These are phyloP conservation scores for Vaucheria bursata DNA, from an alignment of 352 stramenopile genomes.

Conservation along the genomic window DNA sequence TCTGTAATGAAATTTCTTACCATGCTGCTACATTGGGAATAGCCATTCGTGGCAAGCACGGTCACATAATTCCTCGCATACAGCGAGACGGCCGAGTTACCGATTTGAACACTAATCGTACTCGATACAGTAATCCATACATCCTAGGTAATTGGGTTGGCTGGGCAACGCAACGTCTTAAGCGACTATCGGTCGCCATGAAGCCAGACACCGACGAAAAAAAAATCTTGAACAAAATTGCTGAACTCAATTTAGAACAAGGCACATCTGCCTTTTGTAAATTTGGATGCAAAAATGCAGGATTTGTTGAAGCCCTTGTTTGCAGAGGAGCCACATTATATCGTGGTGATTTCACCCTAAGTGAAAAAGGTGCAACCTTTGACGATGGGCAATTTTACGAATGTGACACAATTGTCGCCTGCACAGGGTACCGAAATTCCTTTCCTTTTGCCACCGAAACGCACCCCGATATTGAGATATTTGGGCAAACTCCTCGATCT, in stretches of 20 bases:
- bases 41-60: conserved; percentile 49
- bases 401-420: conserved; percentile 51
- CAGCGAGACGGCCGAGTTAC: conserved; percentile 50
- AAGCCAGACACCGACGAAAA: conserved; percentile 23
- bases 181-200: conserved; percentile 36
- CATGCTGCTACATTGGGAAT: conserved; percentile 45
- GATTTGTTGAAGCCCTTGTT: conserved; percentile 52
- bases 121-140: conserved; percentile 52
- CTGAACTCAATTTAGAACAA: conserved; percentile 49
- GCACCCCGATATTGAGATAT: conserved; percentile 46
- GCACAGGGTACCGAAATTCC: conserved; percentile 50
- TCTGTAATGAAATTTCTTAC: conserved; percentile 51
- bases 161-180: conserved; percentile 47
- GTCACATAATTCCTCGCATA: conserved; percentile 52
- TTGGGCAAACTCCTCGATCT: conserved; percentile 31
- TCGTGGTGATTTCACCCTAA: conserved; percentile 46
- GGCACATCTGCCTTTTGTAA: conserved; percentile 51
- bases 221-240: conserved; percentile 47
- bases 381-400: conserved; percentile 47
- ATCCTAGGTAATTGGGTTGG: conserved; percentile 50
- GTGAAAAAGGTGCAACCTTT: conserved; percentile 32
- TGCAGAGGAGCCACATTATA: conserved; percentile 41
- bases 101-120: conserved; percentile 53
- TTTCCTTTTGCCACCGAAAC: conserved; percentile 51
- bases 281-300: conserved; percentile 54